phyloP scores from a whole-genome alignment of 768 basidiomycete genomes.

The Phlebiopsis flavidoalba region DNA sequence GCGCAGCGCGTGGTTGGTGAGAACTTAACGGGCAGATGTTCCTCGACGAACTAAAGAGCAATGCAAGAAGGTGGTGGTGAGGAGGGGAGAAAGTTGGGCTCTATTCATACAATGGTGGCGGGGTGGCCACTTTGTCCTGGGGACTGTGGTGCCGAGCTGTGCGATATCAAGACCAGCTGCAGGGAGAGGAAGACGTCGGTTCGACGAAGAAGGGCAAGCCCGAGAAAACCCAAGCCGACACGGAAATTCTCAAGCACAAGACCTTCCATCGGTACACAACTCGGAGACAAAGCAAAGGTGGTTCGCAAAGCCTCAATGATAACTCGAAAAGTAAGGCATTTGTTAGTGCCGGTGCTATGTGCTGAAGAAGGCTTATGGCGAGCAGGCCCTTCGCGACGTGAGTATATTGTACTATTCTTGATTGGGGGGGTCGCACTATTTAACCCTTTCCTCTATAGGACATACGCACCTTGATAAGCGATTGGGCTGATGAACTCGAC shows the following conservation, averaged over 20 bases:
- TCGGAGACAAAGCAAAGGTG: conserved; percentile 89
- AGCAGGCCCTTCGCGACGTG: conserved; percentile 87
- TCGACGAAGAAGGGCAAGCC: conserved; percentile 32
- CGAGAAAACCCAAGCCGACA: conserved; percentile 69
- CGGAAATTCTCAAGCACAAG: conserved; percentile 82
- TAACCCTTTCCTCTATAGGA: conserved; percentile 49
- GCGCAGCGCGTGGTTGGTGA: conserved; percentile 34
- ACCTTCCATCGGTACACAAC: conserved; percentile 99
- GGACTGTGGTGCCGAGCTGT: conserved; percentile 74
- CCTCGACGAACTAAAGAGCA: conserved; percentile 53
- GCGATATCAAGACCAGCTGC: conserved; percentile 52
- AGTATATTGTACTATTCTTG: conserved; percentile 17
- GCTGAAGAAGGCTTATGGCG: conserved; percentile 91
- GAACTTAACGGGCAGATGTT: conserved; percentile 29
- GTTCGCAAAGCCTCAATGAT: conserved; percentile 88
- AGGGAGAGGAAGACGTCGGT: conserved; percentile 27
- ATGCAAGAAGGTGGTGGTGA: conserved; percentile 48
- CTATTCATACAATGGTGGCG: conserved; percentile 95
- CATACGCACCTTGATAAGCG: conserved; percentile 74
- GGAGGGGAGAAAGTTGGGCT: conserved; percentile 77
- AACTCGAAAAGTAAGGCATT: conserved; percentile 88
- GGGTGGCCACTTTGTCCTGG: conserved; percentile 99
- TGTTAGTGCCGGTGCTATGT: conserved; percentile 89
- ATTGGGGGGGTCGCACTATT: neutral
- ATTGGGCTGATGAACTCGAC: conserved; percentile 85